A percentile compares a stretch with the other conserved stretches of the same genome.
These are phyloP conservation scores for Saturnispora serradocipensis DNA, from an alignment of 805 yeast species.

Conservation along the genomic window DNA sequence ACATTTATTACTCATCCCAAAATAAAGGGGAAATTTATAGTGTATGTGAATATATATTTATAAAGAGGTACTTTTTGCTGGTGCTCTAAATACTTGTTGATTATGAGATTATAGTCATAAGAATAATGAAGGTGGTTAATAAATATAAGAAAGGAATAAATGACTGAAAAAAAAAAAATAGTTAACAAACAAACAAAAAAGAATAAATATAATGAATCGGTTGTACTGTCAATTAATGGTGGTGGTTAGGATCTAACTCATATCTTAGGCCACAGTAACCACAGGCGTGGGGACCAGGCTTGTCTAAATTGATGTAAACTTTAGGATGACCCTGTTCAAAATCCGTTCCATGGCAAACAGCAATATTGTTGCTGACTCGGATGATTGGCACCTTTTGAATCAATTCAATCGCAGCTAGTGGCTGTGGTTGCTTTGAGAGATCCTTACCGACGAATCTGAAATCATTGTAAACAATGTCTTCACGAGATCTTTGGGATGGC, in stretches of 20 bases:
- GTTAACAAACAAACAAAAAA: not conserved
- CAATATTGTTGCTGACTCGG: slow-evolving; percentile 48
- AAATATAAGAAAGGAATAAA: not conserved
- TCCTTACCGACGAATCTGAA: slow-evolving; percentile 69
- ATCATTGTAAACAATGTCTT: slow-evolving; percentile 42
- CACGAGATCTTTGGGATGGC: slow-evolving; percentile 50
- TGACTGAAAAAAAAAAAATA: not conserved
- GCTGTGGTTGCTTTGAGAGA: slow-evolving; percentile 60
- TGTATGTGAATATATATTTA: too few species aligned
- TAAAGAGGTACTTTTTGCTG: not conserved
- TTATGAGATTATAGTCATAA: not conserved
- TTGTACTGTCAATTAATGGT: not conserved
- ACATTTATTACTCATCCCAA: not conserved
- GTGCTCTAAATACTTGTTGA: not conserved
- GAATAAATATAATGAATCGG: not conserved
- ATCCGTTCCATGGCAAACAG: slow-evolving; percentile 77
- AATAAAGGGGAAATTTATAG: not conserved
- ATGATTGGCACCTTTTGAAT: slow-evolving; percentile 66
- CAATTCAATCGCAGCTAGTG: slow-evolving; percentile 78
- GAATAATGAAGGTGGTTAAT: not conserved
- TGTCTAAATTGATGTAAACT: slow-evolving; percentile 71
- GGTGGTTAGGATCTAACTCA: slow-evolving; percentile 30
- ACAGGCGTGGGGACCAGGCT: slow-evolving; percentile 62
- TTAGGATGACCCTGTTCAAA: slow-evolving; percentile 81
- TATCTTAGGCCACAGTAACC: slow-evolving; percentile 74